Percentiles rank a stretch among this genome's conserved stretches.
These are phyloP conservation scores for Yamadazyma spencermartinsiae DNA, from an alignment of 1,139 yeast species.

Conservation along the genomic window DNA sequence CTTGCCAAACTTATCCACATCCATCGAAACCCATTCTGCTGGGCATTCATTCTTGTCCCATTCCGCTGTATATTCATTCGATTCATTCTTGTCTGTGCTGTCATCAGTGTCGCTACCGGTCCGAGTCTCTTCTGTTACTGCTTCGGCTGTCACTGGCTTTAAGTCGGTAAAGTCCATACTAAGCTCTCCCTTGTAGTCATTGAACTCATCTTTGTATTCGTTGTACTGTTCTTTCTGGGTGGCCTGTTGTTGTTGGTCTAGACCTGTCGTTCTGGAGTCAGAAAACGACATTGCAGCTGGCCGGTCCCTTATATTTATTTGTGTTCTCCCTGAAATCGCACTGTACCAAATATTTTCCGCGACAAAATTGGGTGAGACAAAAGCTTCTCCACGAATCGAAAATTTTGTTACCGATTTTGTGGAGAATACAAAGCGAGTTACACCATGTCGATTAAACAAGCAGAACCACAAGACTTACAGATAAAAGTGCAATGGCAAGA, in stretches of 20 bases:
- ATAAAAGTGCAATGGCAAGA: slow-evolving; percentile 12
- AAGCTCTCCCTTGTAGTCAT: neutral
- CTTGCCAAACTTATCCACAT: slow-evolving; percentile 45
- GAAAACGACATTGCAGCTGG: neutral
- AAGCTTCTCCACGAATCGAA: neutral
- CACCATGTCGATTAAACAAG: neutral
- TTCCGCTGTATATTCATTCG: neutral
- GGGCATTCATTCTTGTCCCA: slow-evolving; percentile 12
- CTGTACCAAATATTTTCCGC: no score
- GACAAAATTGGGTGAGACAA: no score
- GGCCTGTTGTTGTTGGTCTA: no score
- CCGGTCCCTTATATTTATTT: no score
- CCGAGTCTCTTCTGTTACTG: neutral
- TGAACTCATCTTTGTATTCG: slow-evolving; percentile 2
- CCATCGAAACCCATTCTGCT: slow-evolving; percentile 54
- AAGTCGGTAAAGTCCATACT: neutral
- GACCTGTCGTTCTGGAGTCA: no score
- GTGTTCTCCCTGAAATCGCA: no score
- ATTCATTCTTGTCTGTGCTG: no score
- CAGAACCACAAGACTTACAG: slow-evolving; percentile 1
- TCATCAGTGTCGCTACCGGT: neutral
- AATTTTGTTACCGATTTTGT: neutral
- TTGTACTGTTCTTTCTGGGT: neutral
- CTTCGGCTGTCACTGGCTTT: neutral
- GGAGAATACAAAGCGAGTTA: no score